Percentiles rank a stretch among this genome's conserved stretches.
Evolutionary conservation across 2,329 filamentous ascomycete species (phyloP).

Genomic region (Cladosporium cucumerinum): DNA sequence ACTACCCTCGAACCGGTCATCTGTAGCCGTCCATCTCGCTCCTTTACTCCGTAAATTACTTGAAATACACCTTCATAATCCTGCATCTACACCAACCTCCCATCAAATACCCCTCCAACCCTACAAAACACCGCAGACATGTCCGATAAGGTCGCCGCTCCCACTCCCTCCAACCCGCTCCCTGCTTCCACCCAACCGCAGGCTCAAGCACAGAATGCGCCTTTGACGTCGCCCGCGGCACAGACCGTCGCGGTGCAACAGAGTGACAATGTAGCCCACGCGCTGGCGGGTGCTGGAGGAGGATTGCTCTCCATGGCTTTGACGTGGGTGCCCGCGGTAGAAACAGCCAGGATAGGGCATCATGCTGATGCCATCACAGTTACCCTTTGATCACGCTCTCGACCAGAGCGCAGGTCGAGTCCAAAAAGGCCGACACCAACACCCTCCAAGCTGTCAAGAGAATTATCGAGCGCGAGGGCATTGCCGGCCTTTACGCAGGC

Average conservation of each 20-base stretch:
- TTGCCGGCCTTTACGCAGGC: conserved; percentile 85
- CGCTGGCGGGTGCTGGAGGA: conserved; percentile 86
- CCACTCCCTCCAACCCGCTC: conserved; percentile 26
- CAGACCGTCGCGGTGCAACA: conserved; percentile 62
- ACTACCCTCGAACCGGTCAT: background rate
- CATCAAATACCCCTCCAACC: background rate
- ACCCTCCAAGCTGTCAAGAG: conserved; percentile 78
- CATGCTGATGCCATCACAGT: conserved; percentile 43
- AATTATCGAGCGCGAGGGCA: conserved; percentile 88
- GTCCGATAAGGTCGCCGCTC: conserved; percentile 24
- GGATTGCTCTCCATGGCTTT: conserved; percentile 93
- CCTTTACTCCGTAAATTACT: background rate
- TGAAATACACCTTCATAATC: background rate
- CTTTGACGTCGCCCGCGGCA: conserved; percentile 18
- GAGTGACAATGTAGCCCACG: conserved; percentile 95
- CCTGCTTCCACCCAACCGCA: conserved; percentile 21
- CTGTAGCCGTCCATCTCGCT: conserved; percentile 1
- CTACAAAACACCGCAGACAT: conserved; percentile 17
- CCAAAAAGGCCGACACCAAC: conserved; percentile 81
- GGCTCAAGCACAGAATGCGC: conserved; percentile 20
- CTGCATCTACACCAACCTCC: background rate
- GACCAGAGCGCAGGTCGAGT: conserved; percentile 95
- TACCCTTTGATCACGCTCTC: conserved; percentile 97
- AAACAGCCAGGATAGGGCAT: conserved; percentile 12
- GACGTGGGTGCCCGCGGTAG: conserved; percentile 58